Conservation (phyloP, 768 basidiomycete species). For the Sporobolomyces phaffii region DNA sequence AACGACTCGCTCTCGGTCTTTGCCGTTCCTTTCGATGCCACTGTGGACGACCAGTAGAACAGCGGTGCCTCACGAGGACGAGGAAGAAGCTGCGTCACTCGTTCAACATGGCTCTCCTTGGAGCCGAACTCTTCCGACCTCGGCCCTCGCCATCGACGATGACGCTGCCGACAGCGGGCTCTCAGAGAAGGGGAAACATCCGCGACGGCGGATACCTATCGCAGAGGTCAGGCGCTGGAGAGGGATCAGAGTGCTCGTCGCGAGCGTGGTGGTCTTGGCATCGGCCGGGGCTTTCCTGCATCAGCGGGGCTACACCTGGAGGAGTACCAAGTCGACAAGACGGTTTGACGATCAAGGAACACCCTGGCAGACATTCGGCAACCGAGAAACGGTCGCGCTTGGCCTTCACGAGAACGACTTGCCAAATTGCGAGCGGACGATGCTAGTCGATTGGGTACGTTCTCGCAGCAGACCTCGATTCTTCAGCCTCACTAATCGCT, state of each 20-base stretch:
- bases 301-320: background rate
- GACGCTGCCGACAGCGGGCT: background rate
- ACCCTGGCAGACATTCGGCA: background rate
- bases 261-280: background rate
- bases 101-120: background rate
- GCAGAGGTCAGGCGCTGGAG: background rate
- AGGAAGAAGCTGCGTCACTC: background rate
- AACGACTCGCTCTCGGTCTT: background rate
- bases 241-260: background rate
- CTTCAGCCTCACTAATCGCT: too few relatives aligned
- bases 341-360: slow-evolving; percentile 3
- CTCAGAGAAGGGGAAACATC: background rate
- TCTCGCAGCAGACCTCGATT: background rate
- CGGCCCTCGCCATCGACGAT: background rate
- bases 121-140: background rate
- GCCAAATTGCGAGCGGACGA: slow-evolving; percentile 1
- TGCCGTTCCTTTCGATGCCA: background rate
- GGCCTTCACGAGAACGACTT: background rate
- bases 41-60: background rate
- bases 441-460: slow-evolving; percentile 12
- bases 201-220: background rate
- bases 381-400: background rate
- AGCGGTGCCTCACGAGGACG: too few relatives aligned
- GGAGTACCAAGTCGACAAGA: background rate
- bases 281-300: background rate